Base-by-base conservation (phyloP, 2,329 filamentous ascomycete genomes). In the Helicocarpus griseus region DNA sequence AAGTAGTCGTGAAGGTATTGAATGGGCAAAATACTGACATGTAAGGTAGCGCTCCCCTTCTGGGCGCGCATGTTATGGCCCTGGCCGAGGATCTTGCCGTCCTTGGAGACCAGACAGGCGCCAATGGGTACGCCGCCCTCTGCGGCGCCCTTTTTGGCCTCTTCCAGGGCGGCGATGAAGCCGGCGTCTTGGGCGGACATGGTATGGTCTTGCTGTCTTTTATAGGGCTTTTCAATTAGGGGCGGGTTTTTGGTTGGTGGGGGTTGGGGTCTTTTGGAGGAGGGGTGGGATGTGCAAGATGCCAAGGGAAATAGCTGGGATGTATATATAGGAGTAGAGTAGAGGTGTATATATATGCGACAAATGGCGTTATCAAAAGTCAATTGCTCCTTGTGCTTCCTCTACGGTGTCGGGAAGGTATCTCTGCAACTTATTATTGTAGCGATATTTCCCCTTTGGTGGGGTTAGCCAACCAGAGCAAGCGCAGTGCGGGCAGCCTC, bases 11-110 rank as follows among this genome's bases (percentile, higher is more conserved):
- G n/a, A n/a, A n/a, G n/a, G n/a, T n/a, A n/a, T n/a, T 13, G 5
- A 24, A 11, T 13, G 13, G 28, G 21, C 8, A 33, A 11, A n/a
- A 39, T 29, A 70, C 75, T 63, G 62, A 87, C 84, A 70, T 89
- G 86, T 58, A 89, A 76, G 35, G 83, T 86, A 3, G 85, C 75
- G 62, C 82, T 86, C 50, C 78, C 78, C 52, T 82, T 83, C 67
- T 90, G 86, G 17, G 88, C 79, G 51, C 86, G 76, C 81, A 85
- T 81, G 61, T 90, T 90, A 65, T 86, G 86, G 9, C 86, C 86
- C 53, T 78, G 74, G 17, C 86, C 86, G 4, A 89, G 73, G 38
- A 89, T 79, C 56, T 76, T 81, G 54, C 86, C 86, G 58, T 87
- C 79, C 52, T 77, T 77, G 36, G 80, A 78, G n/a, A 89, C 77